Evolutionary conservation across 208 protist species (phyloP).

Genomic region (Perkinsela sp.): DNA sequence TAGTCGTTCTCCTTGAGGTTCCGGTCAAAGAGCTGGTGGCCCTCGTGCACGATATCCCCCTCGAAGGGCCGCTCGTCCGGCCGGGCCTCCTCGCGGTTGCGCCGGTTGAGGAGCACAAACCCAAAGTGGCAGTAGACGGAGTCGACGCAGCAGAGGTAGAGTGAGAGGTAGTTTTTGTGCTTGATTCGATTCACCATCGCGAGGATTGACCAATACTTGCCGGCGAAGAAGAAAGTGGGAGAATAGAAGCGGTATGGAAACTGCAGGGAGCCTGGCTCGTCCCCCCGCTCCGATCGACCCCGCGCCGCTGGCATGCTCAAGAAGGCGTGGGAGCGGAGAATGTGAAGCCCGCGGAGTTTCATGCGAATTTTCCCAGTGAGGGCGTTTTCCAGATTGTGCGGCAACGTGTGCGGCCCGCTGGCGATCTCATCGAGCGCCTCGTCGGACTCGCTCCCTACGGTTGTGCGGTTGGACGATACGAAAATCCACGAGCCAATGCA

Average conservation of each 20-base stretch:
- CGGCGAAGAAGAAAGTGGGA: not conserved
- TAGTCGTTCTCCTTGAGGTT: not conserved
- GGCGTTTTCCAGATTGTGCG: not conserved
- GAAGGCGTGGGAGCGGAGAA: not conserved
- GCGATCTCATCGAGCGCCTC: not conserved
- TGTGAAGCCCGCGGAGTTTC: not conserved
- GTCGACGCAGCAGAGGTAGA: conserved; percentile 1
- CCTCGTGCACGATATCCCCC: not conserved
- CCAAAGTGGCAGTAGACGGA: not conserved
- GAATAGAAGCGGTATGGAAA: not conserved
- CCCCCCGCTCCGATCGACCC: not conserved
- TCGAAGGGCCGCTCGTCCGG: not conserved
- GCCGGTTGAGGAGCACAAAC: not conserved
- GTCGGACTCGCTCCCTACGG: not conserved
- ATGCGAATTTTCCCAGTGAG: not conserved
- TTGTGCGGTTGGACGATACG: not conserved
- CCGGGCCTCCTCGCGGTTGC: not conserved
- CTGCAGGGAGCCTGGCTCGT: not conserved
- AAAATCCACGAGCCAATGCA: not conserved
- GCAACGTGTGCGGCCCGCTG: not conserved
- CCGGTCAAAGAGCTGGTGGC: not conserved
- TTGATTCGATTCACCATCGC: not conserved
- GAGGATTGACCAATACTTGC: not conserved
- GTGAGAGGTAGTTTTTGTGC: not conserved
- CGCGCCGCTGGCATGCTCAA: not conserved